phyloP scores from a whole-genome alignment of 495 filamentous ascomycete genomes.

The Penicillium herquei region DNA sequence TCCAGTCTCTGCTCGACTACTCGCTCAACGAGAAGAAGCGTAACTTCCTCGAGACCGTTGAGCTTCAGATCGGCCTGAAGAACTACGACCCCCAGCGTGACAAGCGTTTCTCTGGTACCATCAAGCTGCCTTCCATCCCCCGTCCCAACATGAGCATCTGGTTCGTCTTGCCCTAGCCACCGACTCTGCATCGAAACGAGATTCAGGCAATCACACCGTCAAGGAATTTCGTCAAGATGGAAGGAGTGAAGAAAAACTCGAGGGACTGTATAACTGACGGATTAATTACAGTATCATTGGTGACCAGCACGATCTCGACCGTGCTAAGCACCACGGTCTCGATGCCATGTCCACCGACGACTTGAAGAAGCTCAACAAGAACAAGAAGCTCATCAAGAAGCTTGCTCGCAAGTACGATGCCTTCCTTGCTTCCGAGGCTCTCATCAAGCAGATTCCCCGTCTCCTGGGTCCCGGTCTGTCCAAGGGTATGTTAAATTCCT shows the following conservation, averaged over 20 bases:
- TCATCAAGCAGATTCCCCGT: slow-evolving; percentile 99
- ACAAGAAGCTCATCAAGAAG: slow-evolving; percentile 99
- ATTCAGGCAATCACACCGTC: no score
- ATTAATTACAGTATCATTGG: no score
- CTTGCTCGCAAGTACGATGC: slow-evolving; percentile 99
- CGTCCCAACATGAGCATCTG: slow-evolving; percentile 94
- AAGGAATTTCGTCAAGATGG: no score
- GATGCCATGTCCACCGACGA: slow-evolving; percentile 98
- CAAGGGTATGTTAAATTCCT: slow-evolving; percentile 64
- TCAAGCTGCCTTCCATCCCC: slow-evolving; percentile 86
- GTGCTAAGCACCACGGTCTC: slow-evolving; percentile 95
- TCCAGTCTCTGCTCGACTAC: slow-evolving; percentile 87
- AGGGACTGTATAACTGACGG: no score
- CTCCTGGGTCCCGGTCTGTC: slow-evolving; percentile 97
- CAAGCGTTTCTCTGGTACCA: slow-evolving; percentile 99
- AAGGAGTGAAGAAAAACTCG: no score
- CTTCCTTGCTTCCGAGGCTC: slow-evolving; percentile 90
- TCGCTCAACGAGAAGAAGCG: slow-evolving; percentile 97
- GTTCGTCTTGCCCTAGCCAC: no score
- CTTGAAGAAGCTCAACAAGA: slow-evolving; percentile 99
- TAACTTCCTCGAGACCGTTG: slow-evolving; percentile 93
- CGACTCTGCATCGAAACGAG: no score
- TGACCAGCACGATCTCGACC: slow-evolving; percentile 99
- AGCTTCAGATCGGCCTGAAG: slow-evolving; percentile 98
- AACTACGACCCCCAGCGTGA: slow-evolving; percentile 99